phyloP scores from a whole-genome alignment of 352 stramenopile species.

The Pythium catenulatum region DNA sequence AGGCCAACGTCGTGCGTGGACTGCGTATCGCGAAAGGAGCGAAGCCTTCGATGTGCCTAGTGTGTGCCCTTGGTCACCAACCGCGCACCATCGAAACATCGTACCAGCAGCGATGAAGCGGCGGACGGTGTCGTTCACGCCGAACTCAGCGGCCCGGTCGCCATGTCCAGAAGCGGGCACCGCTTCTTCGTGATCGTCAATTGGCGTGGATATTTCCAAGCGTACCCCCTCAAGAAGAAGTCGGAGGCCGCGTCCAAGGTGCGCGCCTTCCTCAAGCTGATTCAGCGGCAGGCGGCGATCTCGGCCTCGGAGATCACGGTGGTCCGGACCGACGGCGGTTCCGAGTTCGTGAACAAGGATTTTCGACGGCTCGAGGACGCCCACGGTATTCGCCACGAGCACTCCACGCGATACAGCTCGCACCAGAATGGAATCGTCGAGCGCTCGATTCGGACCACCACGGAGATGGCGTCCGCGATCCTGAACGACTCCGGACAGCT shows the following conservation, averaged over 20 bases:
- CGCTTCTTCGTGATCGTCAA: neutral
- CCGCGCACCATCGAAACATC: neutral
- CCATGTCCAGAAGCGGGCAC: neutral
- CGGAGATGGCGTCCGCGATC: conserved; percentile 47
- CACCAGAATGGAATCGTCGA: conserved; percentile 58
- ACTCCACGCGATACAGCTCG: conserved; percentile 30
- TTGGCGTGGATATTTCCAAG: neutral
- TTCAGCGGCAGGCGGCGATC: conserved; percentile 2
- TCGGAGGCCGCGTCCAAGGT: neutral
- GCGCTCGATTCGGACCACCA: conserved; percentile 49
- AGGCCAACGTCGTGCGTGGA: neutral
- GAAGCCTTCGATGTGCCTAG: neutral
- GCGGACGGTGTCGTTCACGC: neutral
- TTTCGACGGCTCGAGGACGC: conserved; percentile 3
- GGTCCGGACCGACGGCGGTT: conserved; percentile 48
- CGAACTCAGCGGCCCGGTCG: conserved; percentile 1
- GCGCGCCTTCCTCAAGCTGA: neutral
- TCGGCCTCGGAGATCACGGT: conserved; percentile 11
- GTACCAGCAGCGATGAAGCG: neutral
- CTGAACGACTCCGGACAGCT: conserved; percentile 34
- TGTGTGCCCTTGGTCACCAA: neutral
- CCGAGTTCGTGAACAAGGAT: conserved; percentile 53
- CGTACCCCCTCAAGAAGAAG: conserved; percentile 15
- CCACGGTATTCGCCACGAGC: conserved; percentile 47
- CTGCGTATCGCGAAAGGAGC: neutral